Evolutionary conservation across 495 filamentous ascomycete species (phyloP), one percentile per base, ranked within the genome.

Genomic region (Podospora pseudopauciseta): DNA sequence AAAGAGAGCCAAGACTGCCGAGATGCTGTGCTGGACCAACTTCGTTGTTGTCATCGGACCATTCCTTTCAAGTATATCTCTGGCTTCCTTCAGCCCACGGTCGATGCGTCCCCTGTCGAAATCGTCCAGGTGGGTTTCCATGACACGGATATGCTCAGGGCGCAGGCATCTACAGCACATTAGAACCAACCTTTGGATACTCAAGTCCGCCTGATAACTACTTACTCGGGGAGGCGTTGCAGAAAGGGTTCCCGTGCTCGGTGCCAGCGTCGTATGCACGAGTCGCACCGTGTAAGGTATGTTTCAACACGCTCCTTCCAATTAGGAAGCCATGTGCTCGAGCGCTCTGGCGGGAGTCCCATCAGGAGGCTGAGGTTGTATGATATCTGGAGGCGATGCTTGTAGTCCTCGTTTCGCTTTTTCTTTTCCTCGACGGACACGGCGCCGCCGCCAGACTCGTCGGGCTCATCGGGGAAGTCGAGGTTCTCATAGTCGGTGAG

Each of bases 191-290:
- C 72, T 1, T 53, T 39, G 58, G 16, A 1, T 63, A n/a, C 23
- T 4, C 53, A 63, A 4, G 15, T 57, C 13, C 2, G 4, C 1
- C 6, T 28, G 49, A 27, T 30, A 55, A 1, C 6, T 2, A 64
- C 67, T 85, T 83, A 73, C 89, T 39, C 32, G n/a, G 28, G 28
- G 18, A 89, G 20, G 13, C 62, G 63, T 26, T 70, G 68, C 34
- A 77, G 30, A 58, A 76, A 78, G 3, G 63, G 64, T 1, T 67
- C 57, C 19, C 76, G 72, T 23, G 85, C 86, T 60, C 86, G 89
- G 79, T 97, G 92, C 80, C 93, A 97, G 55, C 88, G 86, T 53
- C 86, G 86, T 67, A 93, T 88, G 75, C 94, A 97, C 55, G 86
- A 81, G 70, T 96, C 90, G 79, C 94, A 97, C 49, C 80, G 85